Base-by-base conservation (phyloP, 2,329 filamentous ascomycete genomes). In the Arthrobotrys megalospora region DNA sequence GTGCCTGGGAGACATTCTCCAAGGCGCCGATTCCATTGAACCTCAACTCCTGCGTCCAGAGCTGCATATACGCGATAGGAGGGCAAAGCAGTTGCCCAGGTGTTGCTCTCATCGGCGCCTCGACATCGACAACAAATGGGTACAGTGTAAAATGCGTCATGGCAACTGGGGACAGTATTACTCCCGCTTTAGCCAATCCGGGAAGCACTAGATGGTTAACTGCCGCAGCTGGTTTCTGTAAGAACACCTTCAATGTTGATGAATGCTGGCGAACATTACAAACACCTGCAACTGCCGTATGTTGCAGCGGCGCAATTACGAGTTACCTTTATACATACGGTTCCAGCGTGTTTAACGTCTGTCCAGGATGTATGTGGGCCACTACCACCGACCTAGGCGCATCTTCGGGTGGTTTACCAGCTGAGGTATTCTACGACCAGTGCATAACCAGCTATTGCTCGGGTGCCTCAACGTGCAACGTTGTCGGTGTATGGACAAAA, bases 331-430 rank as follows among this genome's bases (percentile, higher is more conserved):
- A 68, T n/a, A 58, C 65, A 14, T 28, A 12, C 5, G 65, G 50
- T n/a, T 6, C 6, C 6, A 68, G 65, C n/a, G 50, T 68, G 14
- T 68, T 55, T 19, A 55, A 45, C 21, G 50, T 68, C 14, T 68
- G 65, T 28, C 32, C 50, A 5, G 50, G 50, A 11, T 68, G 65
- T 45, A 16, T 24, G 11, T 68, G 16, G 28, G 10, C 19, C 2
- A 36, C 5, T 14, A 6, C 10, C 1, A n/a, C 10, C n/a, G 21
- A 21, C 3, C 2, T 19, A 16, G 50, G 48, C n/a, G n/a, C n/a
- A 4, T 3, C 50, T 10, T 19, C 16, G 6, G 50, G 11, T 3
- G 48, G 36, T 3, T 60, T 41, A 0, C 21, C 11, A 14, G 48
- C 60, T 38, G 41, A 19, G 4, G 24, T 69, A 34, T 58, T 12